Evolutionary conservation across 306 rosid genomes (phyloP).

Genomic region (Mimosa pudica): DNA sequence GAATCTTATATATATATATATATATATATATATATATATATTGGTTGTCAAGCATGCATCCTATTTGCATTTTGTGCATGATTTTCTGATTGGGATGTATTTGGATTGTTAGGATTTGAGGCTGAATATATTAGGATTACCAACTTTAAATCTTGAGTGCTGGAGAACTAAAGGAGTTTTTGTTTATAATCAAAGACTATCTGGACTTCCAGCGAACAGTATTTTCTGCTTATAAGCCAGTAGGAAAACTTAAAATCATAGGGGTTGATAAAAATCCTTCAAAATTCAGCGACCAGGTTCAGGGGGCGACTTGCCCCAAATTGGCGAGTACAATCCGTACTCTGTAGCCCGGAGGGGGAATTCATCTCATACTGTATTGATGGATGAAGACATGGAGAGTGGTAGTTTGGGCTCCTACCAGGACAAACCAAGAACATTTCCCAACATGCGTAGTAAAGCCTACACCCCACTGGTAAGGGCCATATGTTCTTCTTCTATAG

Average conservation of each 20-base stretch:
- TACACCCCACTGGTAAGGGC: conserved; percentile 74
- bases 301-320: conserved; percentile 99
- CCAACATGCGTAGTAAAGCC: conserved; percentile 87
- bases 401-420: conserved; percentile 70
- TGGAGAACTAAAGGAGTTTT: conserved; percentile 16
- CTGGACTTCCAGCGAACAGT: conserved; percentile 18
- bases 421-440: conserved; percentile 81
- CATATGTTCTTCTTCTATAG: neutral
- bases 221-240: neutral
- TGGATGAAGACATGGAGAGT: conserved; percentile 73
- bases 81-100: neutral
- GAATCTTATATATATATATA: no score
- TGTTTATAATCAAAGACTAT: conserved; percentile 18
- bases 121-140: neutral
- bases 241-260: conserved; percentile 6
- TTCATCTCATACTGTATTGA: conserved; percentile 60
- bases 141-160: neutral
- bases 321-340: conserved; percentile 71
- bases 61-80: neutral
- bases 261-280: conserved; percentile 45
- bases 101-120: conserved; percentile 1
- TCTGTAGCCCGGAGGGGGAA: conserved; percentile 72
- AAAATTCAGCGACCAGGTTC: conserved; percentile 94
- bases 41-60: neutral
- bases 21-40: neutral